Evolutionary conservation across 805 yeast species (phyloP).

Genomic region (Kuraishia floccosa): DNA sequence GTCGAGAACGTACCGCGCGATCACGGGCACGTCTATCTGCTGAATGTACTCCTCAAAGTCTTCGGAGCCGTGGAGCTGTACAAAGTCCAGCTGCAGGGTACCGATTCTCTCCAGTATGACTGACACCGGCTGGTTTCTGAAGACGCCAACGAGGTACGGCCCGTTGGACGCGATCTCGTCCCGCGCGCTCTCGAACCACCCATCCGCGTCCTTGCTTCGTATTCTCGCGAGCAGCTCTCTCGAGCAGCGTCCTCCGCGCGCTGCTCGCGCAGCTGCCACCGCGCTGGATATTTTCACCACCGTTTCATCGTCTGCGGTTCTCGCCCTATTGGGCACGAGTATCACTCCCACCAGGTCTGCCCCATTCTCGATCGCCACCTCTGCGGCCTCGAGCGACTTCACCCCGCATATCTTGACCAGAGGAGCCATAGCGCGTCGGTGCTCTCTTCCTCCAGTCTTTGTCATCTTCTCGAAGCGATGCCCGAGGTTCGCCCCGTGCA

Average conservation of each 20-base stretch:
- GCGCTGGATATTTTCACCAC: conserved; percentile 35
- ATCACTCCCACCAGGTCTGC: conserved; percentile 80
- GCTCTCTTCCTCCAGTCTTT: too few species aligned
- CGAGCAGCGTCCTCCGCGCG: conserved; percentile 10
- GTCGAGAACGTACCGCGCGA: conserved; percentile 60
- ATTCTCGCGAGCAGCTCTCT: conserved; percentile 11
- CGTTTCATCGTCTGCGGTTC: conserved; percentile 44
- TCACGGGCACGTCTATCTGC: conserved; percentile 39
- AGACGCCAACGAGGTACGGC: conserved; percentile 81
- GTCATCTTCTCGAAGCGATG: too few species aligned
- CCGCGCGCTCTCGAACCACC: conserved; percentile 3
- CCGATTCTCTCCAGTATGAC: conserved; percentile 37
- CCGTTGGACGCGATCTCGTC: conserved; percentile 25
- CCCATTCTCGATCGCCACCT: conserved; percentile 54
- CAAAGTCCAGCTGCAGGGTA: conserved; percentile 52
- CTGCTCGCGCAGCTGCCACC: conserved; percentile 12
- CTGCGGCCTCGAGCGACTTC: conserved; percentile 55
- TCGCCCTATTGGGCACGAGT: conserved; percentile 68
- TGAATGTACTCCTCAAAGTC: conserved; percentile 34
- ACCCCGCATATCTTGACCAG: conserved; percentile 86
- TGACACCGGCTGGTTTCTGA: conserved; percentile 66
- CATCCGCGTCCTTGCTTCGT: conserved; percentile 7
- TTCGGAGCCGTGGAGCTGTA: conserved; percentile 83
- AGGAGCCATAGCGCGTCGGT: background rate
- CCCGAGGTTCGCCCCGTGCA: too few species aligned